These are phyloP conservation scores for Mycena indigotica DNA, from an alignment of 768 basidiomycete species.

Conservation along the genomic window DNA sequence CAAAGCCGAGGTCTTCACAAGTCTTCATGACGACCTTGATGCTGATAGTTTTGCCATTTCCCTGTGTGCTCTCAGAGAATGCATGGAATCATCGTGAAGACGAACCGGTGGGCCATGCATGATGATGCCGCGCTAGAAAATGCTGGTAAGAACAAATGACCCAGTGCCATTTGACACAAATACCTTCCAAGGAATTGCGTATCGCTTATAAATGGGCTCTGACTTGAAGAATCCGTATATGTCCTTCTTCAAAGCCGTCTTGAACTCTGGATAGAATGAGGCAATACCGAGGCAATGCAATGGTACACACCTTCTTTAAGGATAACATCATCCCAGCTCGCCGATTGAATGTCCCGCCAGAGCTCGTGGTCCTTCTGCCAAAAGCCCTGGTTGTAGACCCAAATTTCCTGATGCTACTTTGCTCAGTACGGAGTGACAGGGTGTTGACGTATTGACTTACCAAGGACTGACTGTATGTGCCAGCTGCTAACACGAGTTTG, in stretches of 20 bases:
- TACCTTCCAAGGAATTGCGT: slow-evolving; percentile 85
- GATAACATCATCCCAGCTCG: slow-evolving; percentile 75
- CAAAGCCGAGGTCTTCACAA: slow-evolving; percentile 61
- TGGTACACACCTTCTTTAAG: slow-evolving; percentile 48
- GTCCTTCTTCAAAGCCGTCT: slow-evolving; percentile 69
- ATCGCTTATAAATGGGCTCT: slow-evolving; percentile 68
- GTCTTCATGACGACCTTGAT: slow-evolving; percentile 82
- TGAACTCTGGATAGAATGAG: slow-evolving; percentile 44
- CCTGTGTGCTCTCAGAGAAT: too few species aligned
- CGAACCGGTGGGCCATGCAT: slow-evolving; percentile 84
- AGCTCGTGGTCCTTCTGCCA: slow-evolving; percentile 68
- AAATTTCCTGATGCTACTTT: slow-evolving; percentile 73
- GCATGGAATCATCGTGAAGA: too few species aligned
- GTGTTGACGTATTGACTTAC: too few species aligned
- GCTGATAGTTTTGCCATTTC: slow-evolving; percentile 85
- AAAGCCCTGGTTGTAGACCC: slow-evolving; percentile 72
- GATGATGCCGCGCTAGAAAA: slow-evolving; percentile 71
- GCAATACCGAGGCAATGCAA: background rate
- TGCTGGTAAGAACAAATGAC: background rate
- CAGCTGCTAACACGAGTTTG: slow-evolving; percentile 54
- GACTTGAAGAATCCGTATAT: slow-evolving; percentile 81
- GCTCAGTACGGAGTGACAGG: too few species aligned
- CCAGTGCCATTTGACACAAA: background rate
- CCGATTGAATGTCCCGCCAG: slow-evolving; percentile 64
- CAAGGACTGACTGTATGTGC: slow-evolving; percentile 53